Conservation (phyloP, 2,329 filamentous ascomycete genomes). For the Aspergillus hiratsukae region DNA sequence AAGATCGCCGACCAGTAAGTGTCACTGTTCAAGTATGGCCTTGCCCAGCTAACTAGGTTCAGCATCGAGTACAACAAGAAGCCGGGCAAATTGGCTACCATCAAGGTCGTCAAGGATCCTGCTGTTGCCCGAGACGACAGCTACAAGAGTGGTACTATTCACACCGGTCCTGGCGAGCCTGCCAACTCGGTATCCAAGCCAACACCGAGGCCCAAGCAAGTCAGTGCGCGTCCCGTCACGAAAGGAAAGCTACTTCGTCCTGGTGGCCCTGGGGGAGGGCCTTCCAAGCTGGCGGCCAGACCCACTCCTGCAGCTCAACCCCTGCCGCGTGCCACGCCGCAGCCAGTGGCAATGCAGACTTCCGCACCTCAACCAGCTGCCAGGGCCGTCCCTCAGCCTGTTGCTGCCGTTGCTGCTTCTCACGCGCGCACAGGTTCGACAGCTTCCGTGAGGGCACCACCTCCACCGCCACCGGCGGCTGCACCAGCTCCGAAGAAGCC, state of each 20-base stretch:
- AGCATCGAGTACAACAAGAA: constrained; percentile 96
- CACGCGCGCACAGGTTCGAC: constrained; percentile 49
- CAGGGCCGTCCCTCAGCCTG: constrained; percentile 47
- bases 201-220: constrained; percentile 80
- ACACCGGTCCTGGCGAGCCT: constrained; percentile 79
- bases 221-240: constrained; percentile 85
- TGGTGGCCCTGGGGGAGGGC: constrained; percentile 77
- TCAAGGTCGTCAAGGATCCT: constrained; percentile 89
- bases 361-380: constrained; percentile 31
- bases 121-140: constrained; percentile 66
- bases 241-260: constrained; percentile 88
- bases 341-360: too few species aligned
- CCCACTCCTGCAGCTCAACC: constrained; percentile 36
- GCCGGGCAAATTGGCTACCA: constrained; percentile 80
- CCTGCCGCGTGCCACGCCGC: constrained; percentile 27
- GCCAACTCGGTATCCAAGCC: constrained; percentile 76
- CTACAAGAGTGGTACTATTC: constrained; percentile 91
- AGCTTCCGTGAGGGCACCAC: constrained; percentile 60
- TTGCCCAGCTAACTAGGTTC: constrained; percentile 7
- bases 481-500: constrained; percentile 61
- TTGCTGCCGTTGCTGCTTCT: constrained; percentile 35
- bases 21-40: too few species aligned
- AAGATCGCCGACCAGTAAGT: constrained; percentile 67
- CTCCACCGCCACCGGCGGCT: constrained; percentile 63
- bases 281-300: constrained; percentile 60